Percentiles rank a stretch among this genome's conserved stretches.
Conservation (phyloP, 768 basidiomycete species). For the Collybia sordida region DNA sequence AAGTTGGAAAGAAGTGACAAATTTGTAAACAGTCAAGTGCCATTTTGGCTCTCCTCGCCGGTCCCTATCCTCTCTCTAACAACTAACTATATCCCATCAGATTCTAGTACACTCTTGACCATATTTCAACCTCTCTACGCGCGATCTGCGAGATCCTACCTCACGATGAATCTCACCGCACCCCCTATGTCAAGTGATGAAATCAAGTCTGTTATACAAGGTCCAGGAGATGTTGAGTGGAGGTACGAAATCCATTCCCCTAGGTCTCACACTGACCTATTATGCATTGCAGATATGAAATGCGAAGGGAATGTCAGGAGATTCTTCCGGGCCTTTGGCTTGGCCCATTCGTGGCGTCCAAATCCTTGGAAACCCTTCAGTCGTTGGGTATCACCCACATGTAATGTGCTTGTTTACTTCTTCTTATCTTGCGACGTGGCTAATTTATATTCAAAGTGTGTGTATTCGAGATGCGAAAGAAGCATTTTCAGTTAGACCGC, state of each 20-base stretch:
- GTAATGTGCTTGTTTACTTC: slow-evolving; percentile 35
- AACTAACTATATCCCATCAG: background rate
- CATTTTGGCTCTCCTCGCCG: background rate
- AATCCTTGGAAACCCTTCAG: slow-evolving; percentile 69
- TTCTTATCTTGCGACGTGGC: slow-evolving; percentile 13
- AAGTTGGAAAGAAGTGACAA: background rate
- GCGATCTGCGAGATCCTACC: background rate
- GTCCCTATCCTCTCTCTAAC: background rate
- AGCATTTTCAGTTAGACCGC: slow-evolving; percentile 84
- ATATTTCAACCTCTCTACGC: background rate
- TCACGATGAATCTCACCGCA: slow-evolving; percentile 2
- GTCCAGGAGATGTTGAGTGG: slow-evolving; percentile 84
- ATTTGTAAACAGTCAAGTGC: background rate
- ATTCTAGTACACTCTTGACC: background rate
- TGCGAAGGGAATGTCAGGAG: slow-evolving; percentile 94
- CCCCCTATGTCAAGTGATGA: slow-evolving; percentile 35
- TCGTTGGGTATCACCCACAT: slow-evolving; percentile 80
- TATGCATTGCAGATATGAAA: slow-evolving; percentile 68
- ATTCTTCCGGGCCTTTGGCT: slow-evolving; percentile 81
- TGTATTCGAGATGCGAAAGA: slow-evolving; percentile 90
- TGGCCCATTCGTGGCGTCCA: slow-evolving; percentile 88
- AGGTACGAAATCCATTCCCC: slow-evolving; percentile 44
- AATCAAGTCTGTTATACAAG: slow-evolving; percentile 66
- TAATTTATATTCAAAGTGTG: slow-evolving; percentile 45
- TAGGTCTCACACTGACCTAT: background rate